phyloP scores from a whole-genome alignment of 2,329 filamentous ascomycete genomes.

The Penicillium thymicola region DNA sequence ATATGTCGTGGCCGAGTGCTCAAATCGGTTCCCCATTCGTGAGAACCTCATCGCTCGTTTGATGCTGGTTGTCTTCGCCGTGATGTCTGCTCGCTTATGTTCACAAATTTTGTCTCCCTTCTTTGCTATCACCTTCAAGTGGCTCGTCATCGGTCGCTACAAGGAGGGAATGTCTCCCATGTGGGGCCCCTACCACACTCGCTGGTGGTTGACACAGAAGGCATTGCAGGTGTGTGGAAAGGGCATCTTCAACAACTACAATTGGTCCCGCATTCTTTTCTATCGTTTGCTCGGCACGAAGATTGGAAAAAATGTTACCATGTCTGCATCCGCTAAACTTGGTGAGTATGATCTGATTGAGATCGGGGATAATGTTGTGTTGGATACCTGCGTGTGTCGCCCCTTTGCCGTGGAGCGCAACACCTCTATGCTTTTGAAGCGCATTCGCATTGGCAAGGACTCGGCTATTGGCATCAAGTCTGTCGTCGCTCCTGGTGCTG shows the following conservation, averaged over 20 bases:
- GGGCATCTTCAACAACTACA: constrained; percentile 27
- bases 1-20: constrained; percentile 43
- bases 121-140: constrained; percentile 52
- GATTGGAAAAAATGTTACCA: constrained; percentile 52
- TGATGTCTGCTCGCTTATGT: constrained; percentile 43
- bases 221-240: constrained; percentile 49
- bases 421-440: constrained; percentile 56
- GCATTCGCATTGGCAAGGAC: constrained; percentile 50
- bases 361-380: constrained; percentile 49
- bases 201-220: constrained; percentile 60
- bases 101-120: constrained; percentile 45
- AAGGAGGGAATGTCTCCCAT: constrained; percentile 56
- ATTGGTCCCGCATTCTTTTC: constrained; percentile 45
- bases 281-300: constrained; percentile 53
- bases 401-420: constrained; percentile 57
- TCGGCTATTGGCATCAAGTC: constrained; percentile 49
- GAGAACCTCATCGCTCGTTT: constrained; percentile 45
- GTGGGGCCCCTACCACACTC: constrained; percentile 58
- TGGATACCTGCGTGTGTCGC: constrained; percentile 49
- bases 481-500: constrained; percentile 51
- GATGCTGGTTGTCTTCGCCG: constrained; percentile 48
- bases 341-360: constrained; percentile 59
- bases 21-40: constrained; percentile 35
- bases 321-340: constrained; percentile 43
- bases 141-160: constrained; percentile 55